Evolutionary conservation across 768 basidiomycete species (phyloP).

Genomic region (Pulveroboletus sp.): DNA sequence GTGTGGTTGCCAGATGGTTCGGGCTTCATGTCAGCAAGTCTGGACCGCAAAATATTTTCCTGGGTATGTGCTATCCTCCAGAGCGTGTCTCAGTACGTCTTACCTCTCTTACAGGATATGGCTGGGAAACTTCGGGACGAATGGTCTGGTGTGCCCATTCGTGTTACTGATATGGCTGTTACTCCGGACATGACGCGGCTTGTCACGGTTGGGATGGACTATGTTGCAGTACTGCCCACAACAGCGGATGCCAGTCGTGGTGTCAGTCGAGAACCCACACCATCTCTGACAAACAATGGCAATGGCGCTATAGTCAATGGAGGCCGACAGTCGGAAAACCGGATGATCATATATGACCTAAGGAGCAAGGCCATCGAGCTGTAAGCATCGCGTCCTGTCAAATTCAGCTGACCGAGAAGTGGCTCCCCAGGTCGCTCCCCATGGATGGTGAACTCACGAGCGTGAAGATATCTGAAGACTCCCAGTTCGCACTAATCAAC

Average conservation of each 20-base stretch:
- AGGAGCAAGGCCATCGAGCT: constrained; percentile 59
- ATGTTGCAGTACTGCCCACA: constrained; percentile 25
- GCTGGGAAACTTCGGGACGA: constrained; percentile 67
- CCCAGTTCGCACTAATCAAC: constrained; percentile 81
- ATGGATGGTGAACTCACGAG: constrained; percentile 82
- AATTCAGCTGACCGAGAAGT: constrained; percentile 6
- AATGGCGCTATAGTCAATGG: constrained; percentile 33
- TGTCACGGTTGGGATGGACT: constrained; percentile 77
- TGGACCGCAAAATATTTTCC: constrained; percentile 78
- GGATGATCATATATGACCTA: constrained; percentile 75
- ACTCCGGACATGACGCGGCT: constrained; percentile 81
- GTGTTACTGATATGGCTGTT: constrained; percentile 82
- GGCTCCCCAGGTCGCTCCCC: constrained; percentile 48
- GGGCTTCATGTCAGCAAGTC: constrained; percentile 84
- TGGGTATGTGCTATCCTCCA: constrained; percentile 55
- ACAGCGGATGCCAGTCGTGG: constrained; percentile 20
- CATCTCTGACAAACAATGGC: constrained; percentile 30
- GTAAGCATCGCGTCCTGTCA: constrained; percentile 43
- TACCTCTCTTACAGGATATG: constrained; percentile 48
- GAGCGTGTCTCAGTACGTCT: constrained; percentile 1
- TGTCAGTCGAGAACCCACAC: constrained; percentile 33
- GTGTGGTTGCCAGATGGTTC: constrained; percentile 85
- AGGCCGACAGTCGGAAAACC: constrained; percentile 43
- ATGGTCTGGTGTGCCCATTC: constrained; percentile 68
- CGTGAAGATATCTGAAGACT: constrained; percentile 81